These are phyloP conservation scores for Cryptococcus sp. DNA, from an alignment of 1,284 basidiomycete genomes.

Conservation along the genomic window DNA sequence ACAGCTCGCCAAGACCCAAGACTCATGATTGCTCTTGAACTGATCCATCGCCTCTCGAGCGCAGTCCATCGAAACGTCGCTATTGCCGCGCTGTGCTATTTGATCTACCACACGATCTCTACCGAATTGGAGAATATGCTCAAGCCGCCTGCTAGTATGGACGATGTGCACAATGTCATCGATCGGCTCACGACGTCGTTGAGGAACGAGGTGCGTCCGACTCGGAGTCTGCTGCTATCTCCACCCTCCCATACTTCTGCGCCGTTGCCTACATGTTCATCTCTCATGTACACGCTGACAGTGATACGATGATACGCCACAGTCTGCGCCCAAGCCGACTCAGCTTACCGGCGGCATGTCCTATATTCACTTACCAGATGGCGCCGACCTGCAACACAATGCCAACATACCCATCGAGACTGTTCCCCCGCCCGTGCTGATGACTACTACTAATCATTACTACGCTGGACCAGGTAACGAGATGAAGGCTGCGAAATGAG, in stretches of 20 bases:
- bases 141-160: conserved; percentile 30
- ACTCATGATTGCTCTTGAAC: background rate
- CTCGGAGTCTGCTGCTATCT: background rate
- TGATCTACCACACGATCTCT: conserved; percentile 37
- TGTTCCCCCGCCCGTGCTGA: conserved; percentile 36
- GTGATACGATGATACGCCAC: background rate
- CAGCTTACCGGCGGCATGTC: conserved; percentile 33
- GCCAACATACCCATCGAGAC: conserved; percentile 33
- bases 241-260: background rate
- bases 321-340: conserved; percentile 26
- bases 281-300: background rate
- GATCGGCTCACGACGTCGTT: conserved; percentile 14
- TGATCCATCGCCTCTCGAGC: background rate
- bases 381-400: conserved; percentile 12
- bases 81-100: conserved; percentile 24
- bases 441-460: conserved; percentile 39
- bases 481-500: conserved; percentile 21
- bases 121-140: conserved; percentile 39
- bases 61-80: conserved; percentile 34
- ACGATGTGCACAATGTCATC: conserved; percentile 23
- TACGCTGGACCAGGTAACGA: conserved; percentile 36
- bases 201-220: conserved; percentile 15
- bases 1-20: background rate
- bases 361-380: conserved; percentile 33
- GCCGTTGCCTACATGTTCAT: background rate